Conservation (phyloP, 192 early-diverging fungal species). For the Podila verticillata region DNA sequence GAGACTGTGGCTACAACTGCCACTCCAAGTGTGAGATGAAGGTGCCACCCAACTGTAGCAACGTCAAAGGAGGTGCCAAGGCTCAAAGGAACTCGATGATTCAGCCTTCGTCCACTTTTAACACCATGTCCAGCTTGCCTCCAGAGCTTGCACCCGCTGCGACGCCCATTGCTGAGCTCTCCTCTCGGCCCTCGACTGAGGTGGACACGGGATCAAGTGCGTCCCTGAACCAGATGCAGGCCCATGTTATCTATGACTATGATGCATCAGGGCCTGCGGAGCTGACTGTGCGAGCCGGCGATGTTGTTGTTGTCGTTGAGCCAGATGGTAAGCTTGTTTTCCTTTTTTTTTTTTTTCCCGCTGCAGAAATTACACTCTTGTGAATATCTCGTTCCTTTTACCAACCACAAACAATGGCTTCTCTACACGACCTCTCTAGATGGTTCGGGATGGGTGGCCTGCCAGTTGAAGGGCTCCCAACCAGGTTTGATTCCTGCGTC, state of each 20-base stretch:
- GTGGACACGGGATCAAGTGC: slow-evolving; percentile 10
- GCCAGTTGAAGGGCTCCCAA: slow-evolving; percentile 14
- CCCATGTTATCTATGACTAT: slow-evolving; percentile 73
- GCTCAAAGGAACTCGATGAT: slow-evolving; percentile 37
- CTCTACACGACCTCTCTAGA: slow-evolving; percentile 6
- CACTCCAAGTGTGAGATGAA: slow-evolving; percentile 87
- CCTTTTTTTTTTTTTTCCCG: neutral
- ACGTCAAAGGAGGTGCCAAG: slow-evolving; percentile 61
- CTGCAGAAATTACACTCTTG: too few relatives aligned
- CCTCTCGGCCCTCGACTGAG: slow-evolving; percentile 3
- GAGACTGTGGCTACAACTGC: slow-evolving; percentile 75
- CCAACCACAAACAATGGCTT: neutral
- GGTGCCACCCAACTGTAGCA: slow-evolving; percentile 72
- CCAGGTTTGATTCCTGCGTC: slow-evolving; percentile 61
- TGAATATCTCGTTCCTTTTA: too few relatives aligned
- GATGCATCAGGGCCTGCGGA: slow-evolving; percentile 61
- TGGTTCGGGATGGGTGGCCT: slow-evolving; percentile 42
- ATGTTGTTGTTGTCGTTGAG: slow-evolving; percentile 64
- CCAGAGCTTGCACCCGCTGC: slow-evolving; percentile 26
- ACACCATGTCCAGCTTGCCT: slow-evolving; percentile 33
- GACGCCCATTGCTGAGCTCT: slow-evolving; percentile 38
- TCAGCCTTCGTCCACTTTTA: slow-evolving; percentile 28
- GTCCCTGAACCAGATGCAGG: slow-evolving; percentile 19
- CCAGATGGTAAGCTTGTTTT: slow-evolving; percentile 55
- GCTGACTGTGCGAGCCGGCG: slow-evolving; percentile 63